Percentiles rank a stretch among this genome's conserved stretches.
Evolutionary conservation across 2,329 filamentous ascomycete species (phyloP).

Genomic region (Talaromyces sp.): DNA sequence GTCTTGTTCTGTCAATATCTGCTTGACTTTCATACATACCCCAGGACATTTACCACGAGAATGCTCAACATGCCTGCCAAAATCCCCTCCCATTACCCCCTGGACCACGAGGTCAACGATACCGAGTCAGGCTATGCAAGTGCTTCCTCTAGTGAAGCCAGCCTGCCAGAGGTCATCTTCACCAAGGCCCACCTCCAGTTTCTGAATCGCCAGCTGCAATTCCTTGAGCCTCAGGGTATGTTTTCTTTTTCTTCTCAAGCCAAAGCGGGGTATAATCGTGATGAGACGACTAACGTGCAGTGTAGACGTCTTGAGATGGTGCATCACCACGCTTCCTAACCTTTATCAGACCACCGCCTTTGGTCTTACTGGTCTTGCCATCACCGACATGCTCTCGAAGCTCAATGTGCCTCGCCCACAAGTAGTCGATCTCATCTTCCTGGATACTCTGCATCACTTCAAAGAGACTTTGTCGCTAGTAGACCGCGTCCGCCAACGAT

Average conservation of each 20-base stretch:
- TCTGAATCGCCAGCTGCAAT: conserved; percentile 83
- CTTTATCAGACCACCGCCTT: conserved; percentile 86
- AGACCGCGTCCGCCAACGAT: conserved; percentile 69
- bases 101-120: conserved; percentile 50
- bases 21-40: not conserved
- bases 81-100: conserved; percentile 36
- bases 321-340: conserved; percentile 82
- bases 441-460: conserved; percentile 82
- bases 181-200: conserved; percentile 84
- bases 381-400: conserved; percentile 66
- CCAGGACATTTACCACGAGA: not conserved
- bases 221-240: conserved; percentile 73
- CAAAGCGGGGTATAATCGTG: conserved; percentile 14
- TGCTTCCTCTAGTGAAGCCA: conserved; percentile 60
- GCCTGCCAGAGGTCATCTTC: conserved; percentile 75
- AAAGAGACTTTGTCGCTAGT: conserved; percentile 71
- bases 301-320: conserved; percentile 83
- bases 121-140: conserved; percentile 81
- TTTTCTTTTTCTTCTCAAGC: conserved; percentile 17
- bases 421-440: conserved; percentile 62
- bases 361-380: conserved; percentile 74
- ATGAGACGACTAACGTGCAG: conserved; percentile 14
- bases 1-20: not conserved
- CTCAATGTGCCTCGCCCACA: conserved; percentile 48
- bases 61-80: conserved; percentile 38